These are phyloP conservation scores for Eimeria maxima DNA, from an alignment of 169 alveolate species.

Conservation along the genomic window DNA sequence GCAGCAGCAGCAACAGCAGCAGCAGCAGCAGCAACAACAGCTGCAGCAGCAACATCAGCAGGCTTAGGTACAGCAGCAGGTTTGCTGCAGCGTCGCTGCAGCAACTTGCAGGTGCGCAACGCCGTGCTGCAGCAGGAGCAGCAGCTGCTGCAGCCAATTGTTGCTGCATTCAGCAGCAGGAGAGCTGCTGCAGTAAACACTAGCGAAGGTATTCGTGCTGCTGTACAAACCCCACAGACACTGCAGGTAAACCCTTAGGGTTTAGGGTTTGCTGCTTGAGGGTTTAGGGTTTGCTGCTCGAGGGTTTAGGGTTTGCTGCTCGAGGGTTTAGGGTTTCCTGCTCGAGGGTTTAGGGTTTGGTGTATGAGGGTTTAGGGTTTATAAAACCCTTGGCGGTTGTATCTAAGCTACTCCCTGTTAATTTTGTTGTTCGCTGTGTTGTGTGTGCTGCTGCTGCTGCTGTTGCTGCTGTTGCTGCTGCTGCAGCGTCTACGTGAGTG, in stretches of 20 bases:
- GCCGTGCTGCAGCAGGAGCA: conserved; percentile 45
- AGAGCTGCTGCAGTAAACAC: not conserved
- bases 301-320: not conserved
- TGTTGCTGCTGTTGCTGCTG: conserved; percentile 19
- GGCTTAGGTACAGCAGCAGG: not conserved
- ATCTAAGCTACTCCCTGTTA: not conserved
- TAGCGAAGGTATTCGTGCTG: not conserved
- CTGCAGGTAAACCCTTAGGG: not conserved
- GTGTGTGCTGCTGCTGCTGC: conserved; percentile 10
- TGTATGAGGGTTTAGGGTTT: not conserved
- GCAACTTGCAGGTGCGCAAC: not conserved
- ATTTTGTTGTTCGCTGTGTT: not conserved
- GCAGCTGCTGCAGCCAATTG: conserved; percentile 24
- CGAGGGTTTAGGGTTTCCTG: not conserved
- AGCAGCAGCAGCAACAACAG: no score
- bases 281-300: not conserved
- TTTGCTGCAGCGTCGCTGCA: conserved; percentile 23
- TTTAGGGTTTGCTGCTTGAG: not conserved
- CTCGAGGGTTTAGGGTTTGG: conserved; percentile 1
- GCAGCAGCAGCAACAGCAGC: no score
- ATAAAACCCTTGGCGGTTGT: no score
- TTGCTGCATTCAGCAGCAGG: not conserved
- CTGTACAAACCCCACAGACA: not conserved
- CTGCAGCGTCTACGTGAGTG: conserved; percentile 52
- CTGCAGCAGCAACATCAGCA: no score